Base-by-base conservation (phyloP, 1,139 yeast genomes). In the Saccharomycopsis hybrid region DNA sequence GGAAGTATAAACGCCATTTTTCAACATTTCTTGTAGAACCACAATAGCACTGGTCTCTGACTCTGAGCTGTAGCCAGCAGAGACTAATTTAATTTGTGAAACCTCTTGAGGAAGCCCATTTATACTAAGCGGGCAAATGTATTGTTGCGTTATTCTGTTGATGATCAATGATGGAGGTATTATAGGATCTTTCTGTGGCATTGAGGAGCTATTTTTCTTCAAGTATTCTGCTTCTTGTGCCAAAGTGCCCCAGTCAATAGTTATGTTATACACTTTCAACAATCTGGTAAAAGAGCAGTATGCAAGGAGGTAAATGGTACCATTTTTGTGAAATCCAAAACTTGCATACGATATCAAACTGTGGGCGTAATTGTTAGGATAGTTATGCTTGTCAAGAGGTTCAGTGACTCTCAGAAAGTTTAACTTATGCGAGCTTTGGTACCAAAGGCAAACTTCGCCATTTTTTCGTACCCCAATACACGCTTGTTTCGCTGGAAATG, bases 401-500 rank as follows among this genome's bases (percentile, higher is more conserved):
- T n/a, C 30, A 4, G 49, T 44, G 2, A 35, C 30, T 13, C 44
- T 24, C 8, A 24, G 29, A 25, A 52, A 52, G 36, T 52, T 52
- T 41, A 73, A 59, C 49, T 77, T 74, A 59, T 77, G 82, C 55
- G 77, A 82, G 18, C 81, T 79, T 59, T 82, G 88, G 60, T 76
- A 79, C 64, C 78, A 78, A 38, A 81, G 62, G 41, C 76, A 66
- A 37, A 85, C 61, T 47, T 72, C 70, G 1, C 95, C 95, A 57
- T 81, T 78, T 51, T 74, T 72, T 43, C 94, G 71, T 35, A 87
- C 67, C 0, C 80, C 80, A 35, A 85, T 65, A 59, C 89, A 81
- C 1, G 92, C 94, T 57, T 85, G 86, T 57, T 82, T 84, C 4
- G 83, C 74, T 4, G 74, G 65, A 13, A 79, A 67, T 0, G 95